These are phyloP conservation scores for Pythium utonaiense DNA, from an alignment of 352 stramenopile species.

Conservation along the genomic window DNA sequence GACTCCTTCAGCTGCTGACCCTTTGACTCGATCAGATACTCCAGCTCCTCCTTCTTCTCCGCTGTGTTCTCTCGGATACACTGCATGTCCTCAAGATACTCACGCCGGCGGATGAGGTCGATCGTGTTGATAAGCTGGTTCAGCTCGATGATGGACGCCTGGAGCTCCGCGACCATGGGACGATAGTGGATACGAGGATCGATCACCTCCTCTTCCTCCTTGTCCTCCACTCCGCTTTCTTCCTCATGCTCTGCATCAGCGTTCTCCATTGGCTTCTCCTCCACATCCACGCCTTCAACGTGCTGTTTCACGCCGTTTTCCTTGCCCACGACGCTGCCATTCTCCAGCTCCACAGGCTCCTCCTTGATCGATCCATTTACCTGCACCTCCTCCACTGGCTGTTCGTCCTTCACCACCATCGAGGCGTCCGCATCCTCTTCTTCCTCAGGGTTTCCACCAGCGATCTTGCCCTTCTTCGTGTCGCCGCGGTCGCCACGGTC, in stretches of 20 bases:
- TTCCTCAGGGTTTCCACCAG: background rate
- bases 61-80: constrained; percentile 85
- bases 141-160: constrained; percentile 70
- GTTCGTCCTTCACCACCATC: constrained; percentile 16
- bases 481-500: constrained; percentile 14
- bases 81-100: constrained; percentile 85
- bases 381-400: background rate
- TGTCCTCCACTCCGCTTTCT: constrained; percentile 19
- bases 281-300: constrained; percentile 2
- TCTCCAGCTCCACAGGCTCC: background rate
- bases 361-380: background rate
- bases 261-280: constrained; percentile 9
- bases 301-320: constrained; percentile 20
- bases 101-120: constrained; percentile 70
- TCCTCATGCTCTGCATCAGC: constrained; percentile 29
- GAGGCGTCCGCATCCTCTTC: constrained; percentile 1
- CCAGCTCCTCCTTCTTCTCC: constrained; percentile 73
- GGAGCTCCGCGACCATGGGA: constrained; percentile 79
- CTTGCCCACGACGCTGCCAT: constrained; percentile 2
- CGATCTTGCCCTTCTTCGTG: constrained; percentile 20
- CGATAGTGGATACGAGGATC: constrained; percentile 84
- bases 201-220: constrained; percentile 68
- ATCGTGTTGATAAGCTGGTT: constrained; percentile 88
- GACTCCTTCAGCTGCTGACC: constrained; percentile 69
- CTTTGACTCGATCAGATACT: constrained; percentile 78